A percentile compares a stretch with the other conserved stretches of the same genome.
phyloP scores from a whole-genome alignment of 1,284 basidiomycete species.

The Afroboletus lepidellus region DNA sequence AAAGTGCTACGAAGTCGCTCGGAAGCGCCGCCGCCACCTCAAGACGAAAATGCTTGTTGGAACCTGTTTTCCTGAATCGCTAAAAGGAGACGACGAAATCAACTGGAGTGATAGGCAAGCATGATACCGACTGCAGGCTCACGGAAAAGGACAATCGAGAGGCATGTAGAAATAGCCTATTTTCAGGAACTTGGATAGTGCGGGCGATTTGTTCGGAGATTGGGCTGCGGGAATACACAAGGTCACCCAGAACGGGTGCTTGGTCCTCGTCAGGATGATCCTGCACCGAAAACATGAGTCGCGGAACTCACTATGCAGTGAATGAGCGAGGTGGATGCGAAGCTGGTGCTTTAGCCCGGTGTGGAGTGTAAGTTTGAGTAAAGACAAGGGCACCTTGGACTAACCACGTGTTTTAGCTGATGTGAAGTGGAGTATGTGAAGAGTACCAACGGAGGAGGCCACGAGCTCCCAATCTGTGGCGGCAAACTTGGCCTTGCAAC shows the following conservation, averaged over 20 bases:
- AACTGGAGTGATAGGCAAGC: background rate
- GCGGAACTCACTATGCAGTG: slow-evolving; percentile 42
- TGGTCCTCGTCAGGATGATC: slow-evolving; percentile 11
- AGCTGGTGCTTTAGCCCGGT: slow-evolving; percentile 74
- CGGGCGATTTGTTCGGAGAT: slow-evolving; percentile 33
- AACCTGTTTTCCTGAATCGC: slow-evolving; percentile 47
- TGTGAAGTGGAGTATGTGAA: slow-evolving; percentile 9
- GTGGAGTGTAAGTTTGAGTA: slow-evolving; percentile 53
- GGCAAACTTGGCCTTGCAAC: slow-evolving; percentile 39
- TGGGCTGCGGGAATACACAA: slow-evolving; percentile 41
- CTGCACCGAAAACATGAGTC: slow-evolving; percentile 1
- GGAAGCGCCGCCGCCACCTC: slow-evolving; percentile 55
- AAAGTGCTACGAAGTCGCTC: slow-evolving; percentile 47
- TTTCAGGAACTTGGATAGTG: slow-evolving; percentile 38
- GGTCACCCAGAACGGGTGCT: slow-evolving; percentile 69
- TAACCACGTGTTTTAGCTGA: slow-evolving; percentile 27
- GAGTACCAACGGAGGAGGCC: slow-evolving; percentile 53
- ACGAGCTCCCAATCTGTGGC: slow-evolving; percentile 61
- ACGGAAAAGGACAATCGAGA: slow-evolving; percentile 56
- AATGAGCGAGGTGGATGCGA: slow-evolving; percentile 59
- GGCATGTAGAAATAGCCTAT: slow-evolving; percentile 61
- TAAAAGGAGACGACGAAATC: slow-evolving; percentile 24
- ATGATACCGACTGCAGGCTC: slow-evolving; percentile 23
- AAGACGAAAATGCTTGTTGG: slow-evolving; percentile 47
- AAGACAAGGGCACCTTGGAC: slow-evolving; percentile 51